These are phyloP conservation scores for Agrocybe chaxingu DNA, from an alignment of 768 basidiomycete genomes.

Conservation along the genomic window DNA sequence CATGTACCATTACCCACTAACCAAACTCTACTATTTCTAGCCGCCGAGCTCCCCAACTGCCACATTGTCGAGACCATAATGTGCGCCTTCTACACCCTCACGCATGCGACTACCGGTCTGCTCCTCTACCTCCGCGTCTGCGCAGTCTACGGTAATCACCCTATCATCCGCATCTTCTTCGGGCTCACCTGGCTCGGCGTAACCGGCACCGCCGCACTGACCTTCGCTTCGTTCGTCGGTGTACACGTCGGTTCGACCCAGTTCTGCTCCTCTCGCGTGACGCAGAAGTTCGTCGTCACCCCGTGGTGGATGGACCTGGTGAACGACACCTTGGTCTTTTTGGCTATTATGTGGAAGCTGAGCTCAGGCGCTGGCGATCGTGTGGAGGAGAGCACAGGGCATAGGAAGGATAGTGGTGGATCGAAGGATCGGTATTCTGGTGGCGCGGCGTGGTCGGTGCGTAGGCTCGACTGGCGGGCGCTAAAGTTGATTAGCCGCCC, in stretches of 20 bases:
- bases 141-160: slow-evolving; percentile 7
- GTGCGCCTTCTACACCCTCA: background rate
- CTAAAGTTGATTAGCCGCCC: slow-evolving; percentile 7
- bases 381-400: background rate
- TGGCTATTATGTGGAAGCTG: slow-evolving; percentile 26
- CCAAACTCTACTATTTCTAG: too few species aligned
- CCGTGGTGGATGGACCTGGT: slow-evolving; percentile 12
- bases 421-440: slow-evolving; percentile 12
- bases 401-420: slow-evolving; percentile 14
- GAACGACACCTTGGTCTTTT: slow-evolving; percentile 26
- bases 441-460: background rate
- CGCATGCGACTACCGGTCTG: background rate
- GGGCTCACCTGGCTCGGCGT: slow-evolving; percentile 6
- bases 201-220: background rate
- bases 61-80: too few species aligned
- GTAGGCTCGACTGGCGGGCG: background rate
- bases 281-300: slow-evolving; percentile 1
- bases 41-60: too few species aligned
- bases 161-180: slow-evolving; percentile 5
- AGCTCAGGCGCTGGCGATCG: background rate
- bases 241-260: slow-evolving; percentile 7
- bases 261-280: slow-evolving; percentile 2
- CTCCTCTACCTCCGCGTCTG: slow-evolving; percentile 11
- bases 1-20: too few species aligned
- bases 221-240: background rate